These are phyloP conservation scores for Coniochaeta sp. DNA, from an alignment of 2,329 filamentous ascomycete species.

Conservation along the genomic window DNA sequence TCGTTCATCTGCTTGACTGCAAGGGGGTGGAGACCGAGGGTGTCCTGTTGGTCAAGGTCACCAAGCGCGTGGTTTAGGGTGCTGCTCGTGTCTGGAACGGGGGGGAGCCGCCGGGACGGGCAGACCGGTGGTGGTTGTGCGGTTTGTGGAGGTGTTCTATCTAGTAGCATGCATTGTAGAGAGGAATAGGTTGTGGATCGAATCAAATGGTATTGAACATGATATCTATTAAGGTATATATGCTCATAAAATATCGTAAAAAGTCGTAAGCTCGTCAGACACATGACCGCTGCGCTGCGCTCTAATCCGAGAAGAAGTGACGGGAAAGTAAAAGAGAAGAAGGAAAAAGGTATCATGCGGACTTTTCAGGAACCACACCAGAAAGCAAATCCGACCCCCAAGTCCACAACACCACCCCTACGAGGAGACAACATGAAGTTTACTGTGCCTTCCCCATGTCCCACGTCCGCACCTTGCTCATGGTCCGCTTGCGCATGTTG, in stretches of 20 bases:
- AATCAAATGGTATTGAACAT: not conserved
- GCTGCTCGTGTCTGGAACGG: not conserved
- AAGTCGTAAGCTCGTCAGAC: not conserved
- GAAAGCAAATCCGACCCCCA: not conserved
- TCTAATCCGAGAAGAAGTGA: too few relatives aligned
- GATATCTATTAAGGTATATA: not conserved
- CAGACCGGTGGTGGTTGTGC: not conserved
- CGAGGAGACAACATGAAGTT: not conserved
- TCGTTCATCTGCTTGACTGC: constrained; percentile 68
- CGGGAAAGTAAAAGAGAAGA: not conserved
- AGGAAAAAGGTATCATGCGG: not conserved
- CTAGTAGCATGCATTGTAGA: too few relatives aligned
- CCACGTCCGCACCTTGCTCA: constrained; percentile 50
- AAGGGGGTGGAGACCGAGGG: constrained; percentile 61
- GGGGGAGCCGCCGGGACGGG: too few relatives aligned
- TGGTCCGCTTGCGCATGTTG: constrained; percentile 46
- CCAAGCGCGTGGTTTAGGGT: constrained; percentile 38
- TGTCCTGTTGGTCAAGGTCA: constrained; percentile 65
- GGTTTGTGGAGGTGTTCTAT: not conserved
- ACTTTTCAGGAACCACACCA: not conserved
- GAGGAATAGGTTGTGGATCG: not conserved
- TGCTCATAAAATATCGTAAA: not conserved
- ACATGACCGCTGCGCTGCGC: not conserved
- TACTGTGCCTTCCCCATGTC: constrained; percentile 18
- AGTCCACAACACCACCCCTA: not conserved